phyloP scores from a whole-genome alignment of 1,284 basidiomycete genomes.

The Pulveroboletus sp. region DNA sequence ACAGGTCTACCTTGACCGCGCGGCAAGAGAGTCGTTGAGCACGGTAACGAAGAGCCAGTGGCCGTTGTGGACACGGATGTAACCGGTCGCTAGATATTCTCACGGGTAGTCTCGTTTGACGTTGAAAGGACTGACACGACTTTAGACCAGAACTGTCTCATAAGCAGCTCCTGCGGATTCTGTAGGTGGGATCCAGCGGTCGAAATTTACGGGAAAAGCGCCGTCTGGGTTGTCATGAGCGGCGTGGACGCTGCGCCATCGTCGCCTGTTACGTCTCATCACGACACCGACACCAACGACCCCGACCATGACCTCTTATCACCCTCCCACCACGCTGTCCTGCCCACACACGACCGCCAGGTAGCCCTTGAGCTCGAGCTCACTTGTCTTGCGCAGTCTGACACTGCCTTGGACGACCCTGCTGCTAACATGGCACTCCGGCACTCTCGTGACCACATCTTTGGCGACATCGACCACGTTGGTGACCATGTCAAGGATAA shows the following conservation, averaged over 20 bases:
- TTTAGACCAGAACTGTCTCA: constrained; percentile 16
- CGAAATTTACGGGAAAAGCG: constrained; percentile 23
- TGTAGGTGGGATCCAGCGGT: constrained; percentile 23
- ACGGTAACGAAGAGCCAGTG: background rate
- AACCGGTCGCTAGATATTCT: constrained; percentile 19
- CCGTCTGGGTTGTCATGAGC: constrained; percentile 31
- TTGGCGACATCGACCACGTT: constrained; percentile 36
- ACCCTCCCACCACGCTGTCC: constrained; percentile 27
- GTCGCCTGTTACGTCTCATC: constrained; percentile 30
- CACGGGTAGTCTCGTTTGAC: constrained; percentile 21
- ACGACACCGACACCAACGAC: constrained; percentile 27
- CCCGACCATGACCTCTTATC: constrained; percentile 35
- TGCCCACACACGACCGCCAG: constrained; percentile 29
- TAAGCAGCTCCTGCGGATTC: constrained; percentile 20
- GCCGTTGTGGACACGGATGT: constrained; percentile 10
- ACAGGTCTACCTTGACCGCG: background rate
- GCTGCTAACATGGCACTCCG: constrained; percentile 27
- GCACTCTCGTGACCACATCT: constrained; percentile 34
- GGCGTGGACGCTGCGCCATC: constrained; percentile 29
- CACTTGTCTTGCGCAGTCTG: constrained; percentile 28
- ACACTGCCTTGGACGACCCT: constrained; percentile 26
- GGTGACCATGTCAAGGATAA: constrained; percentile 32
- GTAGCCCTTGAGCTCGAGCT: constrained; percentile 28
- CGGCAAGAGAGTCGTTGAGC: background rate
- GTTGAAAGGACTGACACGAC: constrained; percentile 30